A percentile compares a stretch with the other conserved stretches of the same genome.
Evolutionary conservation across 306 rosid genomes (phyloP).

Genomic region (Ormosia emarginata): DNA sequence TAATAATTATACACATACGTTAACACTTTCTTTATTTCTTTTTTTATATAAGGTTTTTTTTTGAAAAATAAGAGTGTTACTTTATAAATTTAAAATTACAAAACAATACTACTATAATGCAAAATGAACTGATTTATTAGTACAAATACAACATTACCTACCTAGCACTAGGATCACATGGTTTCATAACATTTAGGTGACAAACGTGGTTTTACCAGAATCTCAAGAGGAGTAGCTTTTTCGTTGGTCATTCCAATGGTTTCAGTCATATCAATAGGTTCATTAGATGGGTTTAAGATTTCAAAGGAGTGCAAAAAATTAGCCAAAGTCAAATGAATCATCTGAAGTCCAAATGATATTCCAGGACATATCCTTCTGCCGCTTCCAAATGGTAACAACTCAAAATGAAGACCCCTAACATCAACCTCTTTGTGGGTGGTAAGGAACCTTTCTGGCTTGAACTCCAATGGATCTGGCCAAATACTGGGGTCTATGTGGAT

Average conservation of each 20-base stretch:
- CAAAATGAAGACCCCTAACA: too few relatives aligned
- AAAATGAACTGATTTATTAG: too few relatives aligned
- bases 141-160: not conserved
- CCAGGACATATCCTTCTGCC: constrained; percentile 28
- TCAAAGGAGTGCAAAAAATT: constrained; percentile 21
- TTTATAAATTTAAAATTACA: too few relatives aligned
- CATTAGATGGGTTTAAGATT: not conserved
- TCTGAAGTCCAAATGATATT: not conserved
- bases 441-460: too few relatives aligned
- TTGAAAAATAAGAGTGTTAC: too few relatives aligned
- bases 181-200: not conserved
- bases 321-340: constrained; percentile 5
- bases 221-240: constrained; percentile 8
- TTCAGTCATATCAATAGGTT: constrained; percentile 18
- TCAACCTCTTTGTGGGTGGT: too few relatives aligned
- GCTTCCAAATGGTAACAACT: constrained; percentile 32
- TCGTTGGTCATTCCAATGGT: not conserved
- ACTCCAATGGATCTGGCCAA: too few relatives aligned
- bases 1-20: too few relatives aligned
- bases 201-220: constrained; percentile 17
- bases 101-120: too few relatives aligned
- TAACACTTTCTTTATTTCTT: too few relatives aligned
- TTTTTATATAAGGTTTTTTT: too few relatives aligned
- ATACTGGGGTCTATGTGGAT: too few relatives aligned
- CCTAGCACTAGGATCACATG: not conserved